These are phyloP conservation scores for Phytophthora multivora DNA, from an alignment of 352 stramenopile genomes.

Conservation along the genomic window DNA sequence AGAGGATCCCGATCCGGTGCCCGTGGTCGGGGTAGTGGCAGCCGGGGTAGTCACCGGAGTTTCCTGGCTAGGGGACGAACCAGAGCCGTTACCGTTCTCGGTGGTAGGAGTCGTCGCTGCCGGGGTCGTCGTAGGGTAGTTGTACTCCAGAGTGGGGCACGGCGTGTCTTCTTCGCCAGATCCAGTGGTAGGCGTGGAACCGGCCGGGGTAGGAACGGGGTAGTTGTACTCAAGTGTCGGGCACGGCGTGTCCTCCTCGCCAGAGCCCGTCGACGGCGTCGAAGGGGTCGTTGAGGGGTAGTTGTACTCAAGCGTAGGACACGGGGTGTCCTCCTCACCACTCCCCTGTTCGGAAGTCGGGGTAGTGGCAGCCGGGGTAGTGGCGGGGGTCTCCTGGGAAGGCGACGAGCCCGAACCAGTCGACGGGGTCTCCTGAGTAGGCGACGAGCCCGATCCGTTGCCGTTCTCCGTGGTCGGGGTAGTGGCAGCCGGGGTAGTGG, in stretches of 20 bases:
- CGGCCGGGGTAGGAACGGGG: neutral
- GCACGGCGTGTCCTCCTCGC: conserved; percentile 23
- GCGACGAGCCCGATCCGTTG: conserved; percentile 1
- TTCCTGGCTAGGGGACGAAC: conserved; percentile 7
- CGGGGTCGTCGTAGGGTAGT: conserved; percentile 17
- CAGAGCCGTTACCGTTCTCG: neutral
- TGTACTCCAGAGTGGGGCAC: conserved; percentile 32
- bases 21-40: neutral
- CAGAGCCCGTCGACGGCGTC: neutral
- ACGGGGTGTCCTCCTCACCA: conserved; percentile 22
- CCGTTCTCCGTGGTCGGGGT: neutral
- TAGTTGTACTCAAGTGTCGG: conserved; percentile 26
- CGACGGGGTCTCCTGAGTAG: conserved; percentile 15
- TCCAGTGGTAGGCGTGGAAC: neutral
- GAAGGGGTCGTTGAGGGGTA: conserved; percentile 3
- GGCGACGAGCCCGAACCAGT: neutral
- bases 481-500: neutral
- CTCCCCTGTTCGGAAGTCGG: neutral
- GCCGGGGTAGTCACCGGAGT: conserved; percentile 5
- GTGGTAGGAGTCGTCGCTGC: conserved; percentile 5
- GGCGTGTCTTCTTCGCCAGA: conserved; percentile 18
- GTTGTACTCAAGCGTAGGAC: conserved; percentile 26
- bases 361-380: neutral
- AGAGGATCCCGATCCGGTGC: neutral
- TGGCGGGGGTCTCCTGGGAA: neutral